These are phyloP conservation scores for Rhodosporidiobolus sp. DNA, from an alignment of 768 basidiomycete species.

Conservation along the genomic window DNA sequence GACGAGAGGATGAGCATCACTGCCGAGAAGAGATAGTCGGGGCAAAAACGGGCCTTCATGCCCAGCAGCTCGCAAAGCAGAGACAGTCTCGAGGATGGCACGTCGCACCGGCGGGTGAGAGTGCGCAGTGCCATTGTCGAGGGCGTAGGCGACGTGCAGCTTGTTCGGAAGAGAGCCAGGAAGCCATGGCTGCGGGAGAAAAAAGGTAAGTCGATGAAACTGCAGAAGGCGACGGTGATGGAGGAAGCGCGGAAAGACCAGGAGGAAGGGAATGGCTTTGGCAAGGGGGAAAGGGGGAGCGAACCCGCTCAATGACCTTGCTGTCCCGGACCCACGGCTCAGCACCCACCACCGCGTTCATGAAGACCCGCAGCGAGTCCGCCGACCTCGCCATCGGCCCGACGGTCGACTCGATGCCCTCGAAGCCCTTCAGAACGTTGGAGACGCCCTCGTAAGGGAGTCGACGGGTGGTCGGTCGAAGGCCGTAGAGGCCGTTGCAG, in stretches of 20 bases:
- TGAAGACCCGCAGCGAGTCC: slow-evolving; percentile 58
- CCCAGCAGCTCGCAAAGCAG: too few relatives aligned
- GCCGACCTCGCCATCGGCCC: slow-evolving; percentile 51
- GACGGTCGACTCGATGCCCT: slow-evolving; percentile 5
- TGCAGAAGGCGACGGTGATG: too few relatives aligned
- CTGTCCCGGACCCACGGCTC: slow-evolving; percentile 71
- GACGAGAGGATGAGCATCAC: too few relatives aligned
- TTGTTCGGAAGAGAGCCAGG: background rate
- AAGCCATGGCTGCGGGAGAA: background rate
- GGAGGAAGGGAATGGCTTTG: too few relatives aligned
- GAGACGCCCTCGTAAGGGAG: slow-evolving; percentile 15
- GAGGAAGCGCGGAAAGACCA: too few relatives aligned
- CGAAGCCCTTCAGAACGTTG: slow-evolving; percentile 3
- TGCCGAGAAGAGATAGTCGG: too few relatives aligned
- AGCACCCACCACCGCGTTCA: slow-evolving; percentile 61
- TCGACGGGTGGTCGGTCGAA: slow-evolving; percentile 9
- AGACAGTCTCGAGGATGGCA: background rate
- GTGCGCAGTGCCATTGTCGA: background rate
- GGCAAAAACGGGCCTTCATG: background rate
- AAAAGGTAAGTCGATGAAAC: background rate
- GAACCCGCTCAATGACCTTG: slow-evolving; percentile 43
- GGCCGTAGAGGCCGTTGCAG: slow-evolving; percentile 61
- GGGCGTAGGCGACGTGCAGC: background rate
- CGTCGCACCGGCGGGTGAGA: background rate
- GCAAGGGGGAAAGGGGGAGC: background rate